Evolutionary conservation across 2,329 filamentous ascomycete genomes (phyloP), one percentile per base, ranked within the genome.

Genomic region (Coniochaeta prunicola): DNA sequence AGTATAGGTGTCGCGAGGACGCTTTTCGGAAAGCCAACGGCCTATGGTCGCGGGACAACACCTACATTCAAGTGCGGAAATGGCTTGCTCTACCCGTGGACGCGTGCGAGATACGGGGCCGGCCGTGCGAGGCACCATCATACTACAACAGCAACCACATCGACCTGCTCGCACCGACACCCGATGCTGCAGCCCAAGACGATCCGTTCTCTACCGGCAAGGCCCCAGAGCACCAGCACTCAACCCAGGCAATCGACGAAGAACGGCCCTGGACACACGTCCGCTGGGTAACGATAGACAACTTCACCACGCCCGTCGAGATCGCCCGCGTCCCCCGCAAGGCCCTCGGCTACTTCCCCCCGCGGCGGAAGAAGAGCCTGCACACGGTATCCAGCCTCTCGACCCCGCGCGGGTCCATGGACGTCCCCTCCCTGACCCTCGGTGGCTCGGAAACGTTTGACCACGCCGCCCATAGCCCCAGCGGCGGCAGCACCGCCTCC

Each of bases 321-420:
- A 94, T 99, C 64, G 91, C 87, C 17, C 86, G 94, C 31, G 85
- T 97, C 59, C 86, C 91, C 24, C 86, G 90, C 59, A 86, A 87
- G 73, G 83, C 88, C 2, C 80, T 97, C 50, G 93, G 92, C 26
- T 97, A 93, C 74, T 97, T 97, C 68, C 93, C 93, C 3, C 92
- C 92, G 8, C 84, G 92, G 21, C 82, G 92, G 69, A 91, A 92
- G 85, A 94, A 94, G 86, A 94, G 89, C 62, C 74, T 83, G 10
- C 78, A 82, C 65, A 86, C 86, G 1, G 81, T 82, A 57, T 89
- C 89, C 2, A 80, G 85, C 15, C 64, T 86, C 57, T 84, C 86
- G 19, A 91, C 88, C 2, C 89, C 89, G 8, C 82, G 84, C 21
- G 80, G 82, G 50, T 90, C 87, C 38, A 72, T 87, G 40, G 87